These are phyloP conservation scores for Halenospora varia DNA, from an alignment of 495 filamentous ascomycete genomes.

Conservation along the genomic window DNA sequence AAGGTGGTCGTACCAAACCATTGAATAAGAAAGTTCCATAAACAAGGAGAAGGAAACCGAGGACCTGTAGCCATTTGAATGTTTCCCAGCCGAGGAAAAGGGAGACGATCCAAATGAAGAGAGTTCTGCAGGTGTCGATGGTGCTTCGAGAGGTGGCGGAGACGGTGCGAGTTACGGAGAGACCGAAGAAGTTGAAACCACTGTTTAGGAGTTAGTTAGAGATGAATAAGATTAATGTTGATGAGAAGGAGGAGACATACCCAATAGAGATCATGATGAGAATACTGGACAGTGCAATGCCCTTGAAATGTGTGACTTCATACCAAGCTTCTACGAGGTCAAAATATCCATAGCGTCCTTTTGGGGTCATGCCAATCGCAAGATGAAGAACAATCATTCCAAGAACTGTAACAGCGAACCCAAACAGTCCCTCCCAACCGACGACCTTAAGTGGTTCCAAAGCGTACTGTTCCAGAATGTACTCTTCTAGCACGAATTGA, in stretches of 20 bases:
- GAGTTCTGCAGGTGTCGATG: constrained; percentile 93
- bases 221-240: constrained; percentile 6
- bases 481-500: constrained; percentile 95
- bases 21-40: constrained; percentile 98
- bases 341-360: constrained; percentile 79
- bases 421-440: constrained; percentile 94
- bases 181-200: constrained; percentile 97
- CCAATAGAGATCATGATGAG: constrained; percentile 97
- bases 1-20: constrained; percentile 78
- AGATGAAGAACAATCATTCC: constrained; percentile 79
- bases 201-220: constrained; percentile 35
- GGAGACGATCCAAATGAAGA: constrained; percentile 98
- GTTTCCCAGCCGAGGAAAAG: constrained; percentile 92
- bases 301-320: constrained; percentile 65
- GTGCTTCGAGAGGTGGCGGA: constrained; percentile 89
- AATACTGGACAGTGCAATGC: constrained; percentile 69
- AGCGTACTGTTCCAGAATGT: constrained; percentile 82
- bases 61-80: constrained; percentile 96
- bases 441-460: constrained; percentile 89
- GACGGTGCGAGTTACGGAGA: constrained; percentile 83
- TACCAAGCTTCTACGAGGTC: constrained; percentile 80
- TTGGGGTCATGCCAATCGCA: constrained; percentile 65
- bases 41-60: constrained; percentile 82
- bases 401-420: constrained; percentile 76
- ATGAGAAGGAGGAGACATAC: constrained; percentile 46